Base-by-base conservation (phyloP, 1,284 basidiomycete genomes). In the Boletus mariae region DNA sequence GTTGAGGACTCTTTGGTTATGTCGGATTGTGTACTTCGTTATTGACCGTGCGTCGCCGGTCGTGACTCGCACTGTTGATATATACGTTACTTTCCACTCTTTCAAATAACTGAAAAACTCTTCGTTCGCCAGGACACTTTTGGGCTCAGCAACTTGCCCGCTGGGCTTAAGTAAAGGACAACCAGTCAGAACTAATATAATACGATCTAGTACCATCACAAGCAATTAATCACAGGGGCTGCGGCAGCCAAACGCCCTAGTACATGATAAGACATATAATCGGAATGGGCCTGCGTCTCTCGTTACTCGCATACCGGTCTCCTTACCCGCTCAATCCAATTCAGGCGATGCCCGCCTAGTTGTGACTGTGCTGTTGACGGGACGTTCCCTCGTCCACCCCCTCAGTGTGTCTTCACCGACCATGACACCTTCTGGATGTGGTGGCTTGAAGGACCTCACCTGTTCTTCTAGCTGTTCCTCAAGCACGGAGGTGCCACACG, bases 401-500 rank as follows among this genome's bases (percentile, higher is more conserved):
- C 77, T 69, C 48, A 80, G 67, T 40, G 56, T 59, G 23, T 69
- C 72, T 57, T 82, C 80, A 53, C 72, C 69, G 12, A 80, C 67
- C 80, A 82, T 82, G 35, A 78, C 64, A 28, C 68, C 71, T 55
- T 74, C 71, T 4, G 80, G 79, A 55, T 82, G 80, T 7, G 80
- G 80, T 9, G 80, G 80, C 52, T 70, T 70, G 66, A 76, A 82
- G 13, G 56, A 61, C 53, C 74, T 71, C 40, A 73, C 55, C 72
- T 96, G 95, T 35, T 73, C 65, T 48, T 78, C 79, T 29, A 95
- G 66, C 70, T 98, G 92, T 67, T 93, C 89, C 31, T 82, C 75
- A 12, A 99, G 79, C 1, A 88, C 79, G 1, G 68, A 53, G 4
- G 63, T 37, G 3, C 54, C 68, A 38, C 85, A 87, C 0, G 96